phyloP scores from a whole-genome alignment of 352 stramenopile species.

The Pythium volutum region DNA sequence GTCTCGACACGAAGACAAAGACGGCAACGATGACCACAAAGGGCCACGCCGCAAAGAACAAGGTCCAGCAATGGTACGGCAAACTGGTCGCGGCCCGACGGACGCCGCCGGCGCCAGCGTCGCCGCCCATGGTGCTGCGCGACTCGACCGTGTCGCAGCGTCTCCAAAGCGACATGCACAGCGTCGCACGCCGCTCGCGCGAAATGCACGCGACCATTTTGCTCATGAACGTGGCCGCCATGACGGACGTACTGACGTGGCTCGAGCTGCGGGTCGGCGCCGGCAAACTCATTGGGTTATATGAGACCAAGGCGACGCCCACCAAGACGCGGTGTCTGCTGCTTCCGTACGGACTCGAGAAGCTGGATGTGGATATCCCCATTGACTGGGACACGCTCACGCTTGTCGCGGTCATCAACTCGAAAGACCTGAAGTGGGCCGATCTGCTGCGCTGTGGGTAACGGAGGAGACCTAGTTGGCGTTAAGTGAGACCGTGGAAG shows the following conservation, averaged over 20 bases:
- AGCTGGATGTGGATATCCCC: background rate
- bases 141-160: background rate
- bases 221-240: conserved; percentile 22
- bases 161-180: conserved; percentile 4
- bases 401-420: background rate
- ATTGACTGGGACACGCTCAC: conserved; percentile 13
- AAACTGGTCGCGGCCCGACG: background rate
- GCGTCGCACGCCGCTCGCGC: background rate
- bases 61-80: background rate
- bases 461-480: too few relatives aligned
- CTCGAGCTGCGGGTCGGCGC: background rate
- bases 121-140: background rate
- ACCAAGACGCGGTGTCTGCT: conserved; percentile 1
- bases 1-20: background rate
- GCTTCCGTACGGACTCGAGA: background rate
- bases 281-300: conserved; percentile 1
- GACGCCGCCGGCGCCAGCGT: background rate
- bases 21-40: too few relatives aligned
- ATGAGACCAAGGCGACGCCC: background rate
- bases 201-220: conserved; percentile 13
- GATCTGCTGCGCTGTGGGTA: conserved; percentile 14
- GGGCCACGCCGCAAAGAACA: background rate
- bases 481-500: too few relatives aligned
- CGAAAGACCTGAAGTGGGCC: conserved; percentile 10
- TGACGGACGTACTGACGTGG: conserved; percentile 21